Percentiles rank a stretch among this genome's conserved stretches.
Conservation (phyloP, 768 basidiomycete genomes). For the Kwoniella botswanensis region DNA sequence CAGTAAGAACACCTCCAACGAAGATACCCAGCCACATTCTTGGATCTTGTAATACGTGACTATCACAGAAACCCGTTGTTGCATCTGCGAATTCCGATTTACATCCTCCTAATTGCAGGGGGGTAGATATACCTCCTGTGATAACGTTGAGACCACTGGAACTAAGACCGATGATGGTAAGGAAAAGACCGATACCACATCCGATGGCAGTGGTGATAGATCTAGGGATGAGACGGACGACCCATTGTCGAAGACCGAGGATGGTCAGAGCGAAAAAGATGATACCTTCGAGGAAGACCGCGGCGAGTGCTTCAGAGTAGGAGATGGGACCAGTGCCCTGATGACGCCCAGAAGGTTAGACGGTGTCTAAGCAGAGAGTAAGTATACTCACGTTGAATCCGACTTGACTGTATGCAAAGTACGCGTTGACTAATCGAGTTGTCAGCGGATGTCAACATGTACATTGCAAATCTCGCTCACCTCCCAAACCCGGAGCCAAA, state of each 20-base stretch:
- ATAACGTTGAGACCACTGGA: slow-evolving; percentile 73
- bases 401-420: slow-evolving; percentile 88
- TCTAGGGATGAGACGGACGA: slow-evolving; percentile 84
- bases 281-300: slow-evolving; percentile 89
- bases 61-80: slow-evolving; percentile 61
- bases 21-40: slow-evolving; percentile 90
- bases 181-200: slow-evolving; percentile 84
- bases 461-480: slow-evolving; percentile 57
- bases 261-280: slow-evolving; percentile 79
- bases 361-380: slow-evolving; percentile 67
- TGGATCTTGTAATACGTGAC: slow-evolving; percentile 71
- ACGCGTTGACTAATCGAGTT: slow-evolving; percentile 31
- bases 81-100: slow-evolving; percentile 60
- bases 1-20: slow-evolving; percentile 77
- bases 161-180: slow-evolving; percentile 81
- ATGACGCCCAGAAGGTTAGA: slow-evolving; percentile 71
- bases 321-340: slow-evolving; percentile 72
- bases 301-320: slow-evolving; percentile 79
- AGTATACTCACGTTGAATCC: slow-evolving; percentile 66
- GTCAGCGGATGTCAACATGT: neutral
- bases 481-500: slow-evolving; percentile 81
- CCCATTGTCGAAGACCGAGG: slow-evolving; percentile 85
- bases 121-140: slow-evolving; percentile 71
- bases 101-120: slow-evolving; percentile 80
- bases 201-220: slow-evolving; percentile 84